Base-by-base conservation (phyloP, 768 basidiomycete species). In the Rhodosporidiobolus sp. region DNA sequence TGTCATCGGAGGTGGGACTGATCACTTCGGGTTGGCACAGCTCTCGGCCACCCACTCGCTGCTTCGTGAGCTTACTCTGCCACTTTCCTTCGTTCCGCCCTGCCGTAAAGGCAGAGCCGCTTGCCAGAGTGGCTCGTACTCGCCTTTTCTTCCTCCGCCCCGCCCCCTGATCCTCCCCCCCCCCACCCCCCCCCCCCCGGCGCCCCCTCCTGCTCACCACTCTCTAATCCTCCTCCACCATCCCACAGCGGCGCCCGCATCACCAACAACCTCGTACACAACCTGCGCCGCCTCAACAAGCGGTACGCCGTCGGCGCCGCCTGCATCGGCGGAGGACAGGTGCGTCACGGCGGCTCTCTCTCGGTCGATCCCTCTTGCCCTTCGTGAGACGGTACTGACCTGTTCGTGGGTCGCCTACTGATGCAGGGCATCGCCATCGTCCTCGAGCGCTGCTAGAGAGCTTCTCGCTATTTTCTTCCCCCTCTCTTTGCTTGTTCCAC, bases 281-380 rank as follows among this genome's bases (percentile, higher is more conserved):
- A 82, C 72, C 76, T 83, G 0, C 78, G 77, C 66, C 77, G 81
- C 50, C 72, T 81, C 17, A 71, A 82, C 63, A 79, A 82, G 74
- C 72, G 80, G 28, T 83, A 82, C 77, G 82, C 81, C 1, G 70
- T 83, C 38, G 82, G 82, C 24, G 78, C 81, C 0, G 82, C 82
- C 24, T 83, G 82, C 78, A 83, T 83, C 66, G 82, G 82, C 46
- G 82, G 81, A 16, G 81, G 82, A 50, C 81, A 81, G 69, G 81
- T 55, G 26, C 32, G 34, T 46, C 48, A 17, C 12, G 19, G 9
- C 26, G 16, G 22, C 12, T 34, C 20, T 35, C 35, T 16, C 26
- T 58, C 8, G 34, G 2, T 43, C 35, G 24, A 9, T 4, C 34
- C 43, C 12, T 35, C 35, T 38, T 2, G 4, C 3, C 34, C 43